Evolutionary conservation across 2,329 filamentous ascomycete species (phyloP).

Genomic region (Dothistroma pini): DNA sequence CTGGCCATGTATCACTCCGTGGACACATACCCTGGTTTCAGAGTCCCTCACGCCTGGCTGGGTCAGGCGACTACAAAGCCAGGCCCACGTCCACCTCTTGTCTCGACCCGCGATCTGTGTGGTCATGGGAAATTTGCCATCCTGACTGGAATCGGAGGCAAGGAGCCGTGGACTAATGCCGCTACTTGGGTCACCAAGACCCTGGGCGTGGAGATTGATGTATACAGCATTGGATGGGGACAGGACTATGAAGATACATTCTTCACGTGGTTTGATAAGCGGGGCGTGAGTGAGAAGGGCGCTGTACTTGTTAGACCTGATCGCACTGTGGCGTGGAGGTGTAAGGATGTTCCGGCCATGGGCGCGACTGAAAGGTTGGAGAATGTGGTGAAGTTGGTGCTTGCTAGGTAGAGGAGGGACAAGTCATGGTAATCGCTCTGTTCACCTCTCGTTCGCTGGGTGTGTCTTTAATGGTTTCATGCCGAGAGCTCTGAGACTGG

Average conservation of each 20-base stretch:
- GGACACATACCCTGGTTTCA: constrained; percentile 54
- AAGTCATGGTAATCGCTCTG: too few species aligned
- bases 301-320: constrained; percentile 6
- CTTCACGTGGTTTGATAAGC: constrained; percentile 48
- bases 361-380: neutral
- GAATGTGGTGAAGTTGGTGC: neutral
- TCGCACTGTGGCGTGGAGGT: constrained; percentile 4
- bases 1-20: constrained; percentile 35
- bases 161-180: constrained; percentile 49
- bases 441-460: too few species aligned
- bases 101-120: constrained; percentile 59
- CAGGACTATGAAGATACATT: constrained; percentile 59
- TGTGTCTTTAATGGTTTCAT: too few species aligned
- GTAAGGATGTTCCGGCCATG: neutral
- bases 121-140: constrained; percentile 51
- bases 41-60: constrained; percentile 62
- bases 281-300: constrained; percentile 1
- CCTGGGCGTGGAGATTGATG: constrained; percentile 45
- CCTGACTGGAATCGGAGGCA: constrained; percentile 51
- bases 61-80: constrained; percentile 37
- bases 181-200: constrained; percentile 37
- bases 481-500: too few species aligned
- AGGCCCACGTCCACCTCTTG: constrained; percentile 41
- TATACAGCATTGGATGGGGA: constrained; percentile 51
- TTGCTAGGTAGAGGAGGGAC: neutral